Evolutionary conservation across 495 filamentous ascomycete genomes (phyloP), one percentile per base, ranked within the genome.

Genomic region (Hyaloscypha variabilis): DNA sequence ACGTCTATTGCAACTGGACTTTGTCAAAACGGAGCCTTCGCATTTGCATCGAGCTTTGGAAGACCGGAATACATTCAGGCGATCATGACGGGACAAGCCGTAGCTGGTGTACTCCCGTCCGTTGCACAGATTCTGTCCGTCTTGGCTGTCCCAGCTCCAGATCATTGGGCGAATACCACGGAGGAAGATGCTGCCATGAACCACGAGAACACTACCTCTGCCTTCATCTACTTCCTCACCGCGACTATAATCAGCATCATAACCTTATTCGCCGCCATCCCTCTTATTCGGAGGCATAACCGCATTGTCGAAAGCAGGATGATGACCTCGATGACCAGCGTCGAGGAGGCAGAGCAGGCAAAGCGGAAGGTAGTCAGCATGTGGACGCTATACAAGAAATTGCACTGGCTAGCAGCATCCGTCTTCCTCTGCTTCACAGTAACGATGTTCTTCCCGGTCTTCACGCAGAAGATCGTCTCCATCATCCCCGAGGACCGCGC

Each of bases 371-470:
- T 81, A 8, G 83, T 97, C 28, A 79, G 87, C 64, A 82, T 97
- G 64, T 77, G 78, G 70, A 81, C 76, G 0, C 82, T 97, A 17
- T 85, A 93, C 73, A 74, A 77, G 49, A 96, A 96, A 70, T 81
- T 97, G 29, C 84, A 82, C 69, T 93, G 87, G 82, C 76, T 91
- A 14, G 81, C 91, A 1, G 75, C 80, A 34, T 81, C 91, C 0
- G 87, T 97, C 25, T 92, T 91, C 74, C 67, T 92, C 57, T 91
- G 86, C 72, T 98, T 97, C 73, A 76, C 79, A 49, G 77, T 96
- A 28, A 92, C 94, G 36, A 98, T 99, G 96, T 84, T 93, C 67
- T 97, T 93, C 76, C 95, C 95, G 0, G 91, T 97, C 50, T 97
- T 92, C 77, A 98, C 95, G 0, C 83, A 89, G 59, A 83, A 88